Evolutionary conservation across 192 early-diverging fungal species (phyloP).

Genomic region (Chytriomyces sp.): DNA sequence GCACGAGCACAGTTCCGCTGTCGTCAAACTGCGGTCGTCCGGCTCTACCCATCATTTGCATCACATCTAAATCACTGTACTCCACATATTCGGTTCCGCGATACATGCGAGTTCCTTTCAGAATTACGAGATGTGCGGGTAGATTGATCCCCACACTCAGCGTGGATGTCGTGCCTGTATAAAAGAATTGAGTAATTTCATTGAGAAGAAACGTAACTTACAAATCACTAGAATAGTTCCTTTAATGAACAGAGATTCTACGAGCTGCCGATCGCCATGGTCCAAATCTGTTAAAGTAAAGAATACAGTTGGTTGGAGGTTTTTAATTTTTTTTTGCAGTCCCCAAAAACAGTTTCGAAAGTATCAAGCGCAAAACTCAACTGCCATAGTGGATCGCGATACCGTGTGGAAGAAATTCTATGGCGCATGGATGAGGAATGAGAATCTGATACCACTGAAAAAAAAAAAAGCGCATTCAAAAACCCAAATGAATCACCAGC

Average conservation of each 20-base stretch:
- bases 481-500: constrained; percentile 18
- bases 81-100: constrained; percentile 48
- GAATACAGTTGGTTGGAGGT: not conserved
- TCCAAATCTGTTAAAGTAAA: constrained; percentile 44
- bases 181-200: not conserved
- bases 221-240: constrained; percentile 63
- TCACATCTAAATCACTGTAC: constrained; percentile 66
- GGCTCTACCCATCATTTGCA: constrained; percentile 81
- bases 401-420: constrained; percentile 62
- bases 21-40: constrained; percentile 76
- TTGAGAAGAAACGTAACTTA: constrained; percentile 40
- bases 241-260: constrained; percentile 63
- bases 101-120: constrained; percentile 68
- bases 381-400: constrained; percentile 76
- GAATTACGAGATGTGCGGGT: constrained; percentile 74
- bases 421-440: no score
- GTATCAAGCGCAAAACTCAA: constrained; percentile 16
- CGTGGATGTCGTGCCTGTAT: constrained; percentile 71
- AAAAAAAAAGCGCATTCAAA: constrained; percentile 10
- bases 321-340: not conserved
- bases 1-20: constrained; percentile 68
- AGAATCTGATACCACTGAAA: no score
- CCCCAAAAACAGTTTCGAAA: not conserved
- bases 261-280: constrained; percentile 49
- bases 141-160: constrained; percentile 80